Conservation (phyloP, 306 rosid genomes). For the Quercus gilva region DNA sequence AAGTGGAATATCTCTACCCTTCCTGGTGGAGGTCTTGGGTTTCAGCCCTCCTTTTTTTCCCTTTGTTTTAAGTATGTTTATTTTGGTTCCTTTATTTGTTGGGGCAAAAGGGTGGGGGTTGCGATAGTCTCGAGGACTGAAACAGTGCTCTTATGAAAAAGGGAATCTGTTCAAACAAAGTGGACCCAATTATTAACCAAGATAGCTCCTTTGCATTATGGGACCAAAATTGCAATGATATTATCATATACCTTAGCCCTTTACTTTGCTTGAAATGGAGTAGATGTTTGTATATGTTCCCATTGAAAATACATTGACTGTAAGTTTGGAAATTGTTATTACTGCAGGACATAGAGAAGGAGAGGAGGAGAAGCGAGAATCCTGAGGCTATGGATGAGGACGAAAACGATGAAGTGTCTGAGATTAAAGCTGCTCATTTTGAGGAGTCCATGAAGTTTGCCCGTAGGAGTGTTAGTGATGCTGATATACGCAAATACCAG, state of each 20-base stretch:
- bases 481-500: slow-evolving; percentile 59
- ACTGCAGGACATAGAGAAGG: slow-evolving; percentile 50
- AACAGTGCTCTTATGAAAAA: no score
- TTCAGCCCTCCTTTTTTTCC: background rate
- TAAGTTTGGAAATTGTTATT: background rate
- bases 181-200: background rate
- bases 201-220: background rate
- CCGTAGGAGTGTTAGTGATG: slow-evolving; percentile 57
- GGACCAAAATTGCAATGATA: background rate
- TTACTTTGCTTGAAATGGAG: background rate
- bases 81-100: background rate
- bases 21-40: background rate
- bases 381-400: slow-evolving; percentile 64
- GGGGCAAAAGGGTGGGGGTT: background rate
- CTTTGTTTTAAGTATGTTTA: background rate
- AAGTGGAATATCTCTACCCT: background rate
- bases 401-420: slow-evolving; percentile 39
- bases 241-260: background rate
- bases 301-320: background rate
- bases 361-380: slow-evolving; percentile 43
- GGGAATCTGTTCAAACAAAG: background rate
- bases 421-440: slow-evolving; percentile 54
- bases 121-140: no score
- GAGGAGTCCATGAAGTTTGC: slow-evolving; percentile 64
- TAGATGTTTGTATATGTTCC: background rate